These are phyloP conservation scores for Porphyrellus sp. DNA, from an alignment of 1,284 basidiomycete genomes.

Conservation along the genomic window DNA sequence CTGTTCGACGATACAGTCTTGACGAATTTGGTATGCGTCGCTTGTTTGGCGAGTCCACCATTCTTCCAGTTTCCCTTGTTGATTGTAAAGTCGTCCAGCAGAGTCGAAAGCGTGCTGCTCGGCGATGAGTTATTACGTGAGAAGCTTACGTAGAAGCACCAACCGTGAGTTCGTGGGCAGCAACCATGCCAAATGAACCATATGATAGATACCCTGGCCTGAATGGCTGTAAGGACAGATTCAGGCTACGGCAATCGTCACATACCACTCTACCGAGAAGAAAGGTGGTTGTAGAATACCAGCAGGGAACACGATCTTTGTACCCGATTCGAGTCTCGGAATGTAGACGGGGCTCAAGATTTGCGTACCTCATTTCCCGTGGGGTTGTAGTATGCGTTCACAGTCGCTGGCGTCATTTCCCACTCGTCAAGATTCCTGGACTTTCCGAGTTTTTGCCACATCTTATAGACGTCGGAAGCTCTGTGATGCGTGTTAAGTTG, in stretches of 20 bases:
- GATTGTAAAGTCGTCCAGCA: constrained; percentile 79
- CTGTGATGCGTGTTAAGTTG: constrained; percentile 35
- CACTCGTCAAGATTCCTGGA: constrained; percentile 73
- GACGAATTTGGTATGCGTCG: constrained; percentile 77
- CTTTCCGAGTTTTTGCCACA: constrained; percentile 77
- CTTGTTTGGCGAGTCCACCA: constrained; percentile 88
- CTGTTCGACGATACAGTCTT: constrained; percentile 87
- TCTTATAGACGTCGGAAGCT: constrained; percentile 55
- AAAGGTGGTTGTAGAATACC: constrained; percentile 93
- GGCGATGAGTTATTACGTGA: background rate
- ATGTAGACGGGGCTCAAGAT: background rate
- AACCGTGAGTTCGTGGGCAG: constrained; percentile 83
- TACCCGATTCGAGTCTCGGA: constrained; percentile 9
- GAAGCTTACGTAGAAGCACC: background rate
- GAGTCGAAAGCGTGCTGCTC: constrained; percentile 89
- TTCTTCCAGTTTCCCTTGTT: constrained; percentile 79
- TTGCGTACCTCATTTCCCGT: constrained; percentile 67
- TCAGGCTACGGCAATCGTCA: constrained; percentile 5
- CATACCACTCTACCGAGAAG: constrained; percentile 80
- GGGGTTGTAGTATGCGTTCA: constrained; percentile 82
- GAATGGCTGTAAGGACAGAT: constrained; percentile 6
- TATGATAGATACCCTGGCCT: constrained; percentile 89
- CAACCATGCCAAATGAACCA: constrained; percentile 87
- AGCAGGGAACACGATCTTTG: constrained; percentile 94
- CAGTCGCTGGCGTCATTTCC: constrained; percentile 84